Base-by-base conservation (phyloP, 2,329 filamentous ascomycete genomes). In the Alternaria ventricosa region DNA sequence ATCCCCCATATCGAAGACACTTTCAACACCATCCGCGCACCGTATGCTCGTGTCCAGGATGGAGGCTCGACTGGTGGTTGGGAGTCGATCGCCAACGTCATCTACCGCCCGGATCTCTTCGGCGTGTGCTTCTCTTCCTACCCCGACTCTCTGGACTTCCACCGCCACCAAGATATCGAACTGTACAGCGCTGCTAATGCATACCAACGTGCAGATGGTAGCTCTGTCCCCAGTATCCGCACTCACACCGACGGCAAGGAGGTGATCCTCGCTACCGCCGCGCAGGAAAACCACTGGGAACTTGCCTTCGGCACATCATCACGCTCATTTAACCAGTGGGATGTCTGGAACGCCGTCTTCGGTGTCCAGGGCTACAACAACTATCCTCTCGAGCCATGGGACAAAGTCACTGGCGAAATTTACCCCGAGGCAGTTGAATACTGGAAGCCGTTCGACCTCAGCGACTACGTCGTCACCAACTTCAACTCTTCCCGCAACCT, bases 351-450 rank as follows among this genome's bases (percentile, higher is more conserved):
- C 27, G 76, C 78, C 9, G 77, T 81, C 2, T 81, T 80, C 23
- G 75, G 77, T 8, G 73, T 71, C 0, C 79, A 81, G 49, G 79
- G 78, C 5, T 71, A 73, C 47, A 81, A 81, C 64, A 69, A 72
- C 41, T 81, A 81, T 51, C 79, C 79, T 9, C 75, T 81, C 8
- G 78, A 78, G 63, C 73, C 79, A 0, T 80, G 79, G 79, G 75
- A 81, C 61, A 81, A 81, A 58, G 76, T 79, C 25, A 79, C 78
- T 0, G 79, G 79, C 13, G 78, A 81, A 33, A 78, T 81, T 6
- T 80, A 79, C 49, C 76, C 69, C 0, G 77, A 75, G 15, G 79
- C 78, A 5, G 78, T 81, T 0, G 70, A 76, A 27, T 71, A 71
- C 63, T 81, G 79, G 79, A 79, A 78, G 59, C 72, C 71, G 0